These are phyloP conservation scores for Holtermanniella nyarrowii DNA, from an alignment of 768 basidiomycete species.

Conservation along the genomic window DNA sequence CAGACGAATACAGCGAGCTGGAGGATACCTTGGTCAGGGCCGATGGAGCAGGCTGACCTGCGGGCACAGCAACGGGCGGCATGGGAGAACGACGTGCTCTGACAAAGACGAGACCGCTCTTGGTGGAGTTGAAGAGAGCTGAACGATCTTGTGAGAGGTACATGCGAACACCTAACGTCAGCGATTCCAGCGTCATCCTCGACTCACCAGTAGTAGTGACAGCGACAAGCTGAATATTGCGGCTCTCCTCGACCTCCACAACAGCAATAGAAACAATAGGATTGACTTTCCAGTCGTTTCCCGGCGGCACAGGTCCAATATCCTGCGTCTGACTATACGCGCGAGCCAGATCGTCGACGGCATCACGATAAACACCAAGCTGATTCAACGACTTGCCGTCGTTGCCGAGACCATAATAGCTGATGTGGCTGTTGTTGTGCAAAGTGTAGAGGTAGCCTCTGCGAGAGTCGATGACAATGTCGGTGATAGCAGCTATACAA, in stretches of 20 bases:
- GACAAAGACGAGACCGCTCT: conserved; percentile 23
- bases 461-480: conserved; percentile 31
- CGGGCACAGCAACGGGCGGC: conserved; percentile 42
- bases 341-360: not conserved
- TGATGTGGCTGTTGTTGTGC: conserved; percentile 32
- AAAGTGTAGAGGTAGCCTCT: conserved; percentile 36
- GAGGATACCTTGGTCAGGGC: conserved; percentile 60
- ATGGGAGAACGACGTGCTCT: conserved; percentile 21
- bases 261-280: conserved; percentile 57
- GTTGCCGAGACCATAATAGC: not conserved
- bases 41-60: conserved; percentile 59
- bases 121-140: conserved; percentile 10
- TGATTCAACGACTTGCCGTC: not conserved
- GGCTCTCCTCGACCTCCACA: conserved; percentile 58
- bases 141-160: conserved; percentile 46
- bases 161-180: conserved; percentile 55
- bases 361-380: conserved; percentile 1
- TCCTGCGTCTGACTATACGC: not conserved
- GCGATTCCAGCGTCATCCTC: not conserved
- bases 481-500: conserved; percentile 15
- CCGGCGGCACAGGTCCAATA: not conserved
- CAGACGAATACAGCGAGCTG: conserved; percentile 30
- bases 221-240: conserved; percentile 64
- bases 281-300: conserved; percentile 3
- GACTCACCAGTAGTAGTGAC: conserved; percentile 55